Conservation (phyloP, 106 monocot species). For the Allium cepa region DNA sequence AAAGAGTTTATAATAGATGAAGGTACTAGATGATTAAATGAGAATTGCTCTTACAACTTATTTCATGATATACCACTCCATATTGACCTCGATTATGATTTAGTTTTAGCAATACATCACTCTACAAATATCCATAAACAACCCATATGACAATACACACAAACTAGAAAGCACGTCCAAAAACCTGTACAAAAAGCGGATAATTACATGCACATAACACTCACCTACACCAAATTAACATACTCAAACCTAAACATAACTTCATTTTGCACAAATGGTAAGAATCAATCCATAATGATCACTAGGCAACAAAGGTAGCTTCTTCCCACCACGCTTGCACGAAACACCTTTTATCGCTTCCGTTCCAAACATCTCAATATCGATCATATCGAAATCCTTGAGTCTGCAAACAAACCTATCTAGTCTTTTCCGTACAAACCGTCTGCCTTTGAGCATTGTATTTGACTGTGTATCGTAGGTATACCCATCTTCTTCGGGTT, state of each 20-base stretch:
- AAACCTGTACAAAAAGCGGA: too few species aligned
- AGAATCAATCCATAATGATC: slow-evolving; percentile 46
- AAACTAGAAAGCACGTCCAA: too few species aligned
- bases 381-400: slow-evolving; percentile 29
- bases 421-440: slow-evolving; percentile 27
- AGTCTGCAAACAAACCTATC: slow-evolving; percentile 46
- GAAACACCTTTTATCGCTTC: slow-evolving; percentile 32
- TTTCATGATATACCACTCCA: too few species aligned
- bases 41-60: too few species aligned
- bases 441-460: slow-evolving; percentile 10
- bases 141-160: too few species aligned
- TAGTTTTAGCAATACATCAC: too few species aligned
- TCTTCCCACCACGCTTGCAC: slow-evolving; percentile 17
- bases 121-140: too few species aligned
- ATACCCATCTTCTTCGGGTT: slow-evolving; percentile 21
- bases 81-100: too few species aligned
- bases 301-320: slow-evolving; percentile 33
- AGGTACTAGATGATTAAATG: too few species aligned
- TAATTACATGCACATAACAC: too few species aligned
- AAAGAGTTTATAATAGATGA: too few species aligned
- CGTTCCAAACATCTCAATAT: slow-evolving; percentile 44
- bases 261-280: slow-evolving; percentile 16
- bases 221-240: too few species aligned
- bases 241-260: neutral
- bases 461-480: slow-evolving; percentile 41